phyloP scores from a whole-genome alignment of 1,139 yeast genomes.

The Suzukiozyma palmioleophila region DNA sequence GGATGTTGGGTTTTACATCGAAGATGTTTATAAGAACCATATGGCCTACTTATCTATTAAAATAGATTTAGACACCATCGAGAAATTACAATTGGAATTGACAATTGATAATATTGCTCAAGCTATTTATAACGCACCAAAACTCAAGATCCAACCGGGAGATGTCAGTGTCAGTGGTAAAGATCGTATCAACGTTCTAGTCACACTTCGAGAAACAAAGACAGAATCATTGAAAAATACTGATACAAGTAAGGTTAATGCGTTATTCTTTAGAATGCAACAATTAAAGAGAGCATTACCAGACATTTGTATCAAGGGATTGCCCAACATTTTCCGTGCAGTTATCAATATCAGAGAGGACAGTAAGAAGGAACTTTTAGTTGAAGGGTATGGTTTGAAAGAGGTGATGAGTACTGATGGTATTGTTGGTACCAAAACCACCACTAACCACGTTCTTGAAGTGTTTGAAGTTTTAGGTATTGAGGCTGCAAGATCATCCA shows the following conservation, averaged over 20 bases:
- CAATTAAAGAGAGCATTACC: slow-evolving; percentile 83
- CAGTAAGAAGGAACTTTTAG: slow-evolving; percentile 82
- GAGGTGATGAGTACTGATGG: slow-evolving; percentile 98
- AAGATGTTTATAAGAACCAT: slow-evolving; percentile 85
- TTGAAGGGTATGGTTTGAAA: slow-evolving; percentile 95
- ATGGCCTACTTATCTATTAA: slow-evolving; percentile 78
- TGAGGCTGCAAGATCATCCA: slow-evolving; percentile 94
- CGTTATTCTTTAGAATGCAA: slow-evolving; percentile 85
- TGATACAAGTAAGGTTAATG: slow-evolving; percentile 41
- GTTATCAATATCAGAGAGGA: slow-evolving; percentile 91
- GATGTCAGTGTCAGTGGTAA: slow-evolving; percentile 70
- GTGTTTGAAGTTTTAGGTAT: slow-evolving; percentile 89
- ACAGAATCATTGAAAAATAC: slow-evolving; percentile 27
- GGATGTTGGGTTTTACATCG: slow-evolving; percentile 85
- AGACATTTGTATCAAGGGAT: slow-evolving; percentile 85
- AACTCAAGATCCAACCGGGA: slow-evolving; percentile 71
- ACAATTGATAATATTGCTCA: slow-evolving; percentile 79
- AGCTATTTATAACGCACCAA: slow-evolving; percentile 83
- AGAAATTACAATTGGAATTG: slow-evolving; percentile 83
- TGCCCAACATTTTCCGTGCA: slow-evolving; percentile 87
- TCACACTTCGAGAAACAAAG: slow-evolving; percentile 51
- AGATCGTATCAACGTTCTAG: slow-evolving; percentile 73
- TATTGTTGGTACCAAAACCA: slow-evolving; percentile 81
- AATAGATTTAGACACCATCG: slow-evolving; percentile 80
- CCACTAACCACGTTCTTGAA: slow-evolving; percentile 89